Evolutionary conservation across 495 filamentous ascomycete species (phyloP).

Genomic region (Tetracladium setigerum): DNA sequence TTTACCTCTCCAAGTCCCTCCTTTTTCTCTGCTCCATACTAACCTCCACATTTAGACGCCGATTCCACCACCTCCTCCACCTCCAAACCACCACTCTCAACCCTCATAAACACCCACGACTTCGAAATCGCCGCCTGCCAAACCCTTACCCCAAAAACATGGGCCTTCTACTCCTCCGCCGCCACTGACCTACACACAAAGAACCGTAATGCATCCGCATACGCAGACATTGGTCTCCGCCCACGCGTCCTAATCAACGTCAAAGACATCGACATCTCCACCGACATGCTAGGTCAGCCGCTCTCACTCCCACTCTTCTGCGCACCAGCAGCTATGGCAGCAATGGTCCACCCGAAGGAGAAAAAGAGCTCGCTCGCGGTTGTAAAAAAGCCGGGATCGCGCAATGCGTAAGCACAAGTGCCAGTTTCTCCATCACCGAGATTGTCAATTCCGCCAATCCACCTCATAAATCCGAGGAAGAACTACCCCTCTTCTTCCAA

Average conservation of each 20-base stretch:
- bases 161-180: constrained; percentile 78
- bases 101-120: constrained; percentile 66
- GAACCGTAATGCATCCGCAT: constrained; percentile 40
- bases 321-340: constrained; percentile 68
- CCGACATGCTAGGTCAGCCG: constrained; percentile 53
- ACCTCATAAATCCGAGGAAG: background rate
- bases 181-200: constrained; percentile 70
- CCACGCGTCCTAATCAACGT: constrained; percentile 70
- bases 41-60: constrained; percentile 3
- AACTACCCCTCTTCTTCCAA: constrained; percentile 61
- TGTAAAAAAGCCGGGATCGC: constrained; percentile 41
- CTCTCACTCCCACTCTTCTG: constrained; percentile 60
- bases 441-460: constrained; percentile 26
- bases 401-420: constrained; percentile 60
- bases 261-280: constrained; percentile 42
- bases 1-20: too few relatives aligned
- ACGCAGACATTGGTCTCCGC: constrained; percentile 60
- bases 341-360: constrained; percentile 63
- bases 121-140: constrained; percentile 59
- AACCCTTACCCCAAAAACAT: constrained; percentile 61
- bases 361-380: constrained; percentile 59
- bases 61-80: constrained; percentile 7
- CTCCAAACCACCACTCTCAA: constrained; percentile 56
- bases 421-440: constrained; percentile 57
- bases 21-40: background rate